Evolutionary conservation across 2,329 filamentous ascomycete genomes (phyloP).

Genomic region (Aspergillus pseudoviridinutans): DNA sequence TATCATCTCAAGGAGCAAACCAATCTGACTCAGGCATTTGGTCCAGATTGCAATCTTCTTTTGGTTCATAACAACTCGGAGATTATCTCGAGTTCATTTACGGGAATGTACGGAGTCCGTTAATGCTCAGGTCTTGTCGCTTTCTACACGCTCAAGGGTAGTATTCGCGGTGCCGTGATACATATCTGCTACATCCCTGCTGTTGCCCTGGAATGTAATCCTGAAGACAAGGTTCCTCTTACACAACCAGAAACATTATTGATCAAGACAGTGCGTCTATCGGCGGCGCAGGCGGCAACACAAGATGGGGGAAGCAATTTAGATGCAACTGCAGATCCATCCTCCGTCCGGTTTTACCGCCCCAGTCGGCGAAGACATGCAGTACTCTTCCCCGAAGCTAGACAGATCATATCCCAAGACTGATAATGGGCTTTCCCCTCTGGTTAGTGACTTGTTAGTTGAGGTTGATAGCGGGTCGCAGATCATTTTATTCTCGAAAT

Average conservation of each 20-base stretch:
- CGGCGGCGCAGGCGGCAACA: not conserved
- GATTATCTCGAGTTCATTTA: not conserved
- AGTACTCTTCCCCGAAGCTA: not conserved
- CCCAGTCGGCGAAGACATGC: not conserved
- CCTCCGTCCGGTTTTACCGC: not conserved
- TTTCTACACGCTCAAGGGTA: not conserved
- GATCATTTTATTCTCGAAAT: not conserved
- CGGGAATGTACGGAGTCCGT: not conserved
- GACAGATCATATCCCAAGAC: not conserved
- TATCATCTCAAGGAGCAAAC: not conserved
- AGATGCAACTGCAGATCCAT: not conserved
- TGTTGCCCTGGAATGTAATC: not conserved
- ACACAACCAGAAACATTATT: not conserved
- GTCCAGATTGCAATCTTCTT: not conserved
- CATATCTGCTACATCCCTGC: not conserved
- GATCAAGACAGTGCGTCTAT: not conserved
- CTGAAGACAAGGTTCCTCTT: not conserved
- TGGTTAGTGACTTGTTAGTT: not conserved
- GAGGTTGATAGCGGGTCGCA: not conserved
- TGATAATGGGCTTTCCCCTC: not conserved
- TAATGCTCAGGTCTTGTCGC: not conserved
- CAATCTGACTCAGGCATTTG: not conserved
- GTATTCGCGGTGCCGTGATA: not conserved
- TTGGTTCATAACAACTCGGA: not conserved
- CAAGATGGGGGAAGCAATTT: not conserved